Evolutionary conservation across 2,329 filamentous ascomycete genomes (phyloP).

Genomic region (Cladophialophora bantiana): DNA sequence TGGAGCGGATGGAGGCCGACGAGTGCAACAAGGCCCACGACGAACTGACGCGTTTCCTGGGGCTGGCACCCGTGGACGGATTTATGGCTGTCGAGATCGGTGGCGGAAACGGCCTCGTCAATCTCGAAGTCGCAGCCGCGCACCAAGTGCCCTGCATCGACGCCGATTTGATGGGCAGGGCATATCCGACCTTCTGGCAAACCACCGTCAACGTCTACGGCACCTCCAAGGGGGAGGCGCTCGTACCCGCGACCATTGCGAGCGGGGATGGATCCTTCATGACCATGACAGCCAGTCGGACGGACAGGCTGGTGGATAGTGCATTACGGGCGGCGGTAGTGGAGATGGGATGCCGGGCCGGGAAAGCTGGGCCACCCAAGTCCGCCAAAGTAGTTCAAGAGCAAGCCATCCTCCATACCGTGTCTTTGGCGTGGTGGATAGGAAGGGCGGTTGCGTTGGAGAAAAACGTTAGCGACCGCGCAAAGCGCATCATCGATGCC

Average conservation of each 20-base stretch:
- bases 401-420: conserved; percentile 51
- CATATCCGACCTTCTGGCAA: conserved; percentile 32
- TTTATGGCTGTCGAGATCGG: conserved; percentile 71
- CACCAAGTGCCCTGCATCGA: conserved; percentile 50
- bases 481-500: conserved; percentile 63
- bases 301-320: conserved; percentile 50
- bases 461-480: conserved; percentile 56
- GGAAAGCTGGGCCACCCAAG: conserved; percentile 51
- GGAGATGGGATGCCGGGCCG: conserved; percentile 61
- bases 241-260: conserved; percentile 40
- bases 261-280: conserved; percentile 61
- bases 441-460: conserved; percentile 63
- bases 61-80: conserved; percentile 57
- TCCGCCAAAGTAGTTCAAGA: conserved; percentile 48
- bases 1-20: conserved; percentile 66
- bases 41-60: conserved; percentile 62
- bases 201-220: conserved; percentile 34
- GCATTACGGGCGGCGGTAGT: conserved; percentile 61
- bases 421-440: conserved; percentile 59
- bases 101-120: conserved; percentile 64
- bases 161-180: conserved; percentile 53
- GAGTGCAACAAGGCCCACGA: conserved; percentile 55
- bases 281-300: conserved; percentile 49
- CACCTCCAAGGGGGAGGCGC: conserved; percentile 9
- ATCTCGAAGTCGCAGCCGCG: conserved; percentile 42